Evolutionary conservation across 2,329 filamentous ascomycete species (phyloP), one percentile per base, ranked within the genome.

Genomic region (Lasiodiplodia sp.): DNA sequence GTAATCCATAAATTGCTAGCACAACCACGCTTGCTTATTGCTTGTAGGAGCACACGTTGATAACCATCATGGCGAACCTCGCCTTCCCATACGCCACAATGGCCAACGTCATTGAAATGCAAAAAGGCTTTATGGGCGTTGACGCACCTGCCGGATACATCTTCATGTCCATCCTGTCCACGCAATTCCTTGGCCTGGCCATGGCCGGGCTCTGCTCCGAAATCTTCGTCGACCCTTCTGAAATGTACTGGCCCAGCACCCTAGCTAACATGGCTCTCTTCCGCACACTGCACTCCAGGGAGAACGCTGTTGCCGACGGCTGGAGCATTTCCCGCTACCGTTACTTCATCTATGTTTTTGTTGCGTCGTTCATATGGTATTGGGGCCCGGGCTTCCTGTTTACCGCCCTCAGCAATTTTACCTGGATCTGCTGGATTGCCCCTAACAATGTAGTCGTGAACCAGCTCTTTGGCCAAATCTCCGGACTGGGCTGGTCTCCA

Each of bases 211-310:
- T 75, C 8, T 76, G 75, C 51, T 73, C 73, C 8, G 71, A 73
- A 14, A 75, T 75, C 53, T 60, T 76, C 47, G 68, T 73, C 3
- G 72, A 70, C 66, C 88, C 87, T 3, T 88, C 89, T 0, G 87
- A 90, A 11, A 92, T 93, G 89, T 92, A 93, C 69, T 93, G 91
- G 90, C 91, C 91, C 0, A 84, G 83, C 2, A 91, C 88, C 62
- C 82, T 93, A 28, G 89, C 91, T 65, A 86, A 87, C 5, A 86
- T 90, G 8, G 87, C 89, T 0, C 79, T 93, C 44, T 90, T 93
- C 82, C 89, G 90, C 72, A 89, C 90, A 69, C 89, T 94, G 82
- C 91, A 94, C 74, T 91, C 93, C 72, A 85, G 86, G 72, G 84
- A 89, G 70, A 86, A 88, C 71, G 79, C 79, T 31, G 84, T 85